Conservation (phyloP, 768 basidiomycete genomes). For the Tephrocybe sp. region DNA sequence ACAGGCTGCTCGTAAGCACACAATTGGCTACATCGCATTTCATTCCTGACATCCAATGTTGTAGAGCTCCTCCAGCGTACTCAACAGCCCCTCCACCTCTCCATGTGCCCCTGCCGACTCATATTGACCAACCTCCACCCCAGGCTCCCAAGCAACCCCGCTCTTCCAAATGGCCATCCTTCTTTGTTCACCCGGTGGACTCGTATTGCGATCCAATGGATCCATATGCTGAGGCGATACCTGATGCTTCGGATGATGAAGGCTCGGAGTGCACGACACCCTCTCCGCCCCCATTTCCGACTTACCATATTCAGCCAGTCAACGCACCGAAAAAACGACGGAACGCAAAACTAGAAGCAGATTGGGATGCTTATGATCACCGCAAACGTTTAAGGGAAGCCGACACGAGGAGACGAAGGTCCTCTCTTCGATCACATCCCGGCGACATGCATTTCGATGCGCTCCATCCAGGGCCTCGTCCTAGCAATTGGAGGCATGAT, state of each 20-base stretch:
- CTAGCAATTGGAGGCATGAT: constrained; percentile 16
- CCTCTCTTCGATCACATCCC: background rate
- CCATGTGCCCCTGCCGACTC: background rate
- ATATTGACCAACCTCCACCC: background rate
- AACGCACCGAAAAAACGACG: too few relatives aligned
- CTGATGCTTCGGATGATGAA: background rate
- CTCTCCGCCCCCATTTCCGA: background rate
- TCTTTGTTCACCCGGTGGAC: background rate
- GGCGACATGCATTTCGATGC: constrained; percentile 7
- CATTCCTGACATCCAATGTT: background rate
- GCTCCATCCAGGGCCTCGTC: constrained; percentile 14
- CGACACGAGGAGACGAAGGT: background rate
- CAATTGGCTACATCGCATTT: background rate
- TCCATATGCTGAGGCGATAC: constrained; percentile 7
- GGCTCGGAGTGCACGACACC: background rate
- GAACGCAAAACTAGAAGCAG: too few relatives aligned
- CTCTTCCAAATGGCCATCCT: background rate
- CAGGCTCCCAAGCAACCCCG: background rate
- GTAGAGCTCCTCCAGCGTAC: constrained; percentile 6
- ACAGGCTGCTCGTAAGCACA: constrained; percentile 7
- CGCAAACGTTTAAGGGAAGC: background rate
- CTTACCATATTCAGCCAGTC: background rate
- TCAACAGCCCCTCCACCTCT: background rate
- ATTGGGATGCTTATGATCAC: too few relatives aligned
- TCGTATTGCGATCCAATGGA: background rate